Base-by-base conservation (phyloP, 139 green algal species). In the Pleodorina starrii region DNA sequence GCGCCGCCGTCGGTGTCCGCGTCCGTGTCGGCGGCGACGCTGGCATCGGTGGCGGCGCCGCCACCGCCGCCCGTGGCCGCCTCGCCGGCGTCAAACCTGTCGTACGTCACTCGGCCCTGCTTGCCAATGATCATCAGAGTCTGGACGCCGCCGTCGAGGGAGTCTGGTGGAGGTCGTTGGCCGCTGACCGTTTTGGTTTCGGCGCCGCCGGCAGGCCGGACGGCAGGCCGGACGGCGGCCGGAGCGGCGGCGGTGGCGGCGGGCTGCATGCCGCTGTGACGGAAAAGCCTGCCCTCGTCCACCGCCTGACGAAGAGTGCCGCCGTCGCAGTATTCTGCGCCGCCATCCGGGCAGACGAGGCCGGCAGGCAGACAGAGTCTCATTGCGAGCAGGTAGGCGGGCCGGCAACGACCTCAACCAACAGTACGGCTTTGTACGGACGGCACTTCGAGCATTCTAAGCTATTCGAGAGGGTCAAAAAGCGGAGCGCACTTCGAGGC, bases 291-390 rank as follows among this genome's bases (percentile, higher is more conserved):
- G 40, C 80, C 80, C 2, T 77, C 42, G 29, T 87, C 80, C 4
- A 87, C 43, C 0, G 80, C 80, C 9, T 60, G 42, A 2, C 80
- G 80, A 16, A 87, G 63, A 0, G 80, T 87, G 59, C 80, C 80
- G 60, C 80, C 80, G 43, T 87, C 60, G 43, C 80, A 87, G 32
- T 77, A 77, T 57, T 86, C 79, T 86, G 54, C 54, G 29, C n/a
- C n/a, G n/a, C n/a, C n/a, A n/a, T n/a, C n/a, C n/a, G n/a, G n/a
- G n/a, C n/a, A n/a, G n/a, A n/a, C n/a, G n/a, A n/a, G n/a, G n/a
- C n/a, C n/a, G n/a, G n/a, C n/a, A n/a, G n/a, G n/a, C n/a, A n/a
- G n/a, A n/a, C n/a, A n/a, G n/a, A n/a, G n/a, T n/a, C n/a, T n/a
- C n/a, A n/a, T n/a, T n/a, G n/a, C n/a, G n/a, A n/a, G n/a, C n/a